A percentile compares a stretch with the other conserved stretches of the same genome.
Evolutionary conservation across 768 basidiomycete genomes (phyloP).

Genomic region (Mycena kentingensis): DNA sequence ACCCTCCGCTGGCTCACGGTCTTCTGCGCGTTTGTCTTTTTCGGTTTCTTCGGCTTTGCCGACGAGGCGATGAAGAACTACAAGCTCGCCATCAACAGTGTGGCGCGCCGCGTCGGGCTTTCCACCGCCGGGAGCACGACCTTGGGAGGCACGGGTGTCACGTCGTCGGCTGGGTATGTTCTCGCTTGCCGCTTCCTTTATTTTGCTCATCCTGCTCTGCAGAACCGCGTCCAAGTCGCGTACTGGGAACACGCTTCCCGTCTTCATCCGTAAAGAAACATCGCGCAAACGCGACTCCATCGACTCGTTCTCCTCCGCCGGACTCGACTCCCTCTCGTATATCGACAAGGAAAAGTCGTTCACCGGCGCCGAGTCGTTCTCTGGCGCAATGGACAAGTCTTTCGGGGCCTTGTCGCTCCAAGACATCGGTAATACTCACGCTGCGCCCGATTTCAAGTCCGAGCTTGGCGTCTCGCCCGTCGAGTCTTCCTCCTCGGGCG

Average conservation of each 20-base stretch:
- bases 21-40: slow-evolving; percentile 41
- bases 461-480: no score
- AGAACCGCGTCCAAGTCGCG: slow-evolving; percentile 5
- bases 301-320: neutral
- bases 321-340: neutral
- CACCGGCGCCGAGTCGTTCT: neutral
- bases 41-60: slow-evolving; percentile 46
- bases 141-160: neutral
- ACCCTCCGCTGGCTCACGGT: slow-evolving; percentile 35
- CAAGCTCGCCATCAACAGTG: neutral
- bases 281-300: neutral
- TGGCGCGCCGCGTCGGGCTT: neutral
- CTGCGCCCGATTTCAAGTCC: no score
- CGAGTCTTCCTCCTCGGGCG: neutral
- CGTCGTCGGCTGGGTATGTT: neutral
- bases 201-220: slow-evolving; percentile 24
- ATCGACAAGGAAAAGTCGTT: slow-evolving; percentile 1
- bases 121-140: slow-evolving; percentile 1
- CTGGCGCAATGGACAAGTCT: slow-evolving; percentile 1
- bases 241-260: neutral
- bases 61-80: slow-evolving; percentile 44
- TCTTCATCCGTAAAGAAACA: neutral
- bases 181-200: slow-evolving; percentile 22
- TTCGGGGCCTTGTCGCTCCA: no score
- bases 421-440: no score